Conservation (phyloP, 192 early-diverging fungal species). For the Cetraspora pellucida region DNA sequence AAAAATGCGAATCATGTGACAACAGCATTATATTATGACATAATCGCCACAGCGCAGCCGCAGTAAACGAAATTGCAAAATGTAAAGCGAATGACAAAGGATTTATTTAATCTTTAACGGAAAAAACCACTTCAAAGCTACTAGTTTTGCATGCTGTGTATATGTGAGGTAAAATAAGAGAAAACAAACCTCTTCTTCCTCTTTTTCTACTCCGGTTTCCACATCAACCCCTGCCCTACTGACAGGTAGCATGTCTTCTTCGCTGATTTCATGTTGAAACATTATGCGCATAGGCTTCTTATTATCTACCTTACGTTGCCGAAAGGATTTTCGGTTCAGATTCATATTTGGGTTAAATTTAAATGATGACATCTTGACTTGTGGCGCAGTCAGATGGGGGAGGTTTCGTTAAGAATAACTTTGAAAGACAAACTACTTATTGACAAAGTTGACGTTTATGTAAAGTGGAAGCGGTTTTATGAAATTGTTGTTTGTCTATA, state of each 20-base stretch:
- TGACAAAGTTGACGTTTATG: no score
- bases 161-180: not conserved
- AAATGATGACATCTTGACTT: conserved; percentile 12
- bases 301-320: conserved; percentile 86
- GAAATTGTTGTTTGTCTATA: no score
- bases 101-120: conserved; percentile 24
- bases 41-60: conserved; percentile 1
- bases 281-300: conserved; percentile 83
- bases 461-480: no score
- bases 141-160: not conserved
- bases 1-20: not conserved
- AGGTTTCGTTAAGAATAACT: not conserved
- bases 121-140: not conserved
- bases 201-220: conserved; percentile 97
- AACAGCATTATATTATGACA: not conserved
- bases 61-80: not conserved
- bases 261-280: conserved; percentile 78
- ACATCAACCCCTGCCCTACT: conserved; percentile 66
- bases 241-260: conserved; percentile 69
- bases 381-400: conserved; percentile 25
- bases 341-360: not conserved
- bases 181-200: conserved; percentile 82
- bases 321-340: conserved; percentile 50
- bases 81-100: not conserved
- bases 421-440: no score